Conservation (phyloP, 495 filamentous ascomycete species). For the Glutinoglossum americanum region DNA sequence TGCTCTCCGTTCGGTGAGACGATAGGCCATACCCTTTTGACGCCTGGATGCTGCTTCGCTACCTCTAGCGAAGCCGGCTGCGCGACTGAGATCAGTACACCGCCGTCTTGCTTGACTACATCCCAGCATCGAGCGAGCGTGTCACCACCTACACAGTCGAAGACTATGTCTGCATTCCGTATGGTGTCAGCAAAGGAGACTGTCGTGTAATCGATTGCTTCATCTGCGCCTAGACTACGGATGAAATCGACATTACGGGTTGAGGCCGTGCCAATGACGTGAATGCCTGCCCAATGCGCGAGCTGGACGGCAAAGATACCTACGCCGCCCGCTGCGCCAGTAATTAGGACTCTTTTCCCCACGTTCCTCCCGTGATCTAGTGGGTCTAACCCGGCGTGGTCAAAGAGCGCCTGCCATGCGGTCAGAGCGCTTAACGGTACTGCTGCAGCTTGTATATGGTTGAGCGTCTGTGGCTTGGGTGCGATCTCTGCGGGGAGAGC, state of each 20-base stretch:
- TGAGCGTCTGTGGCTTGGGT: conserved; percentile 11
- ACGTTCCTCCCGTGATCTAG: conserved; percentile 1
- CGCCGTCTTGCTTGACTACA: conserved; percentile 8
- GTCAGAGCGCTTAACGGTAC: conserved; percentile 18
- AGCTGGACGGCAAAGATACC: conserved; percentile 20
- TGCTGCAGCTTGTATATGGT: conserved; percentile 13
- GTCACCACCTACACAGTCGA: conserved; percentile 18
- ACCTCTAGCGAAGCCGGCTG: conserved; percentile 7
- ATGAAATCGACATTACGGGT: conserved; percentile 16
- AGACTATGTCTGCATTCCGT: conserved; percentile 15
- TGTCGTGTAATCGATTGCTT: conserved; percentile 14
- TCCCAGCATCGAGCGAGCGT: conserved; percentile 13
- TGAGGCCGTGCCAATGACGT: conserved; percentile 14
- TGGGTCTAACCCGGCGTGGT: conserved; percentile 9
- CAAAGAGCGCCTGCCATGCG: conserved; percentile 18
- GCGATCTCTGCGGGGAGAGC: conserved; percentile 12
- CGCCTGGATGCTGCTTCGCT: background rate
- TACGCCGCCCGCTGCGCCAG: conserved; percentile 18
- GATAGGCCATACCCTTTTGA: conserved; percentile 18
- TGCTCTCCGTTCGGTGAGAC: conserved; percentile 10
- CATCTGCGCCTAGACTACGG: conserved; percentile 12
- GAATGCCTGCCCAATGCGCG: conserved; percentile 10
- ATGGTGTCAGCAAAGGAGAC: background rate
- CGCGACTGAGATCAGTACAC: conserved; percentile 15
- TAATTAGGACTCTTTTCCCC: conserved; percentile 12